Base-by-base conservation (phyloP, 306 rosid species). In the Sophora flavescens region DNA sequence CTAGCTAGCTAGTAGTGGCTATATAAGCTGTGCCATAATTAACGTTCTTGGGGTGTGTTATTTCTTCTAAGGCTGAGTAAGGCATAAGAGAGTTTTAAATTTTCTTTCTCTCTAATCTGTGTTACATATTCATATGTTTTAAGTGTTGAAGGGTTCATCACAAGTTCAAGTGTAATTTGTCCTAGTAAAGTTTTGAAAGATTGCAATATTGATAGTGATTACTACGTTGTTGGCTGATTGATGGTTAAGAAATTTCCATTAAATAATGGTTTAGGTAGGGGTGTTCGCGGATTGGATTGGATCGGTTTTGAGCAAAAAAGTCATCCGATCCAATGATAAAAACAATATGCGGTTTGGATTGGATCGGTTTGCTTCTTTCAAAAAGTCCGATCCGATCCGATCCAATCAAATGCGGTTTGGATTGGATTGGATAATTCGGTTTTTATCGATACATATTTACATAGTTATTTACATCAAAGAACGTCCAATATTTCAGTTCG, bases 41-140 rank as follows among this genome's bases (percentile, higher is more conserved):
- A 76, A 32, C 70, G 75, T 76, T 63, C 78, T 59, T 71, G 42
- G 39, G 65, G 50, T 77, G 76, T 72, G 72, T 58, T 84, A 4
- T 36, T 69, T 76, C 63, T 61, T 3, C 17, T 32, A 13, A 69
- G n/a, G n/a, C n/a, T n/a, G n/a, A n/a, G n/a, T n/a, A n/a, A n/a
- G 41, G 44, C 63, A 22, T 77, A 33, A 51, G 63, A 33, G 42
- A 44, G 42, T 68, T 51, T 52, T 54, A 14, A 54, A 30, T 13
- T 50, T 45, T 44, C 26, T 56, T 11, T 68, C 45, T 77, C 5
- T n/a, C 39, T 17, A 12, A 22, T 22, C 22, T 22, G 30, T 66
- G 48, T 22, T 68, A 36, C 52, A 47, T 45, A 51, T 38, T 68
- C 30, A 82, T 64, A 17, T 77, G 79, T 39, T 58, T n/a, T 30